phyloP scores from a whole-genome alignment of 2,329 filamentous ascomycete species.

The Colletotrichum lupini region DNA sequence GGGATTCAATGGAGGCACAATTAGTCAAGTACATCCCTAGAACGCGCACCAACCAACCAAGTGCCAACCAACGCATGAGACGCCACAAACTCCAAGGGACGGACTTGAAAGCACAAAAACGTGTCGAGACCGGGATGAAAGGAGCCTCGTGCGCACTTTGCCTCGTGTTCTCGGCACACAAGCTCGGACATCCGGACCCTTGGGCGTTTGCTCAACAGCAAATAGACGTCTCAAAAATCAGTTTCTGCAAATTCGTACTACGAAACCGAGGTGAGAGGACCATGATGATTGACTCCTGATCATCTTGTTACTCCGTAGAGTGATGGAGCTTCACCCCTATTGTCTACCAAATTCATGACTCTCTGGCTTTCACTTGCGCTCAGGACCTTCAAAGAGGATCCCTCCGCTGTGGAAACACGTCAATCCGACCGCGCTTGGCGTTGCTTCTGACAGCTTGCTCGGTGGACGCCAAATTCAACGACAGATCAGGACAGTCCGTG shows the following conservation, averaged over 20 bases:
- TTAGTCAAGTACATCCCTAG: neutral
- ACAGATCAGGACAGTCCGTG: neutral
- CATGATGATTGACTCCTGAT: neutral
- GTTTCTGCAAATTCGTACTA: neutral
- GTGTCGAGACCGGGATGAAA: conserved; percentile 28
- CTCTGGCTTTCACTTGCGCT: neutral
- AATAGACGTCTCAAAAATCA: neutral
- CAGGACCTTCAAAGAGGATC: neutral
- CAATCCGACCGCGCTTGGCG: conserved; percentile 9
- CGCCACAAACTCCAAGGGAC: conserved; percentile 5
- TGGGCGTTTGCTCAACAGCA: neutral
- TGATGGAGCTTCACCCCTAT: neutral
- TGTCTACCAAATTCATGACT: neutral
- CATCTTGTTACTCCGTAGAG: neutral
- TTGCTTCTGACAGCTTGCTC: neutral
- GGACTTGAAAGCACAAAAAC: conserved; percentile 22
- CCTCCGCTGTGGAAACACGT: neutral
- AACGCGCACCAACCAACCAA: neutral
- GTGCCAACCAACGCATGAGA: neutral
- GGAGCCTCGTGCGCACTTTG: conserved; percentile 12
- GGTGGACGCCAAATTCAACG: conserved; percentile 15
- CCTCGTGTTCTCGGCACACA: conserved; percentile 16
- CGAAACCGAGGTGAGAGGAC: conserved; percentile 16
- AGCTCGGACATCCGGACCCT: conserved; percentile 8
- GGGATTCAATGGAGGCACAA: neutral